Conservation (phyloP, 441 rosid species). For the Populus trichocarpa region DNA sequence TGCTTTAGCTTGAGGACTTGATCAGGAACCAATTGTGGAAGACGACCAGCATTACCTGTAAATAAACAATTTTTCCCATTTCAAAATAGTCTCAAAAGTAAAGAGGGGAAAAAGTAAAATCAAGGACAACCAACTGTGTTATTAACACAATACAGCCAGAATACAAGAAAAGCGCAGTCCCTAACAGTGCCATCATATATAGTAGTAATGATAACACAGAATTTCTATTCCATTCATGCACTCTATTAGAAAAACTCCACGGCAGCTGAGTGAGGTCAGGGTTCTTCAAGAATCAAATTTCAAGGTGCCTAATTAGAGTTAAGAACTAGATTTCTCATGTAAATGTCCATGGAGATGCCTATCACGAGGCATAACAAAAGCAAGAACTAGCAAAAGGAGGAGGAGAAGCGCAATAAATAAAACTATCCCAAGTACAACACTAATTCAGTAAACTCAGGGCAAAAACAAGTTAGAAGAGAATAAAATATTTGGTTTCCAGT, state of each 20-base stretch:
- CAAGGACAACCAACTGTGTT: background rate
- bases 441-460: background rate
- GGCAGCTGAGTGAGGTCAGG: background rate
- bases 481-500: background rate
- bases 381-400: background rate
- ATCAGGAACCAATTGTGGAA: constrained; percentile 65
- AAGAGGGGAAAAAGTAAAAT: background rate
- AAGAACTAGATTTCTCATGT: background rate
- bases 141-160: background rate
- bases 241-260: background rate
- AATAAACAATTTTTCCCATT: constrained; percentile 11
- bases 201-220: background rate
- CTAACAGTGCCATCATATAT: background rate
- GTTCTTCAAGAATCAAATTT: background rate
- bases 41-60: constrained; percentile 51
- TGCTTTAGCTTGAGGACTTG: constrained; percentile 92
- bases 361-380: background rate
- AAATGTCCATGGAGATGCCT: background rate
- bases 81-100: background rate
- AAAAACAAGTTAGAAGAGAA: background rate
- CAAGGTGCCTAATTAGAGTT: background rate
- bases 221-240: background rate
- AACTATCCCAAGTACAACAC: background rate
- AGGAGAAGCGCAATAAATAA: background rate
- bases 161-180: background rate